phyloP scores from a whole-genome alignment of 108 stramenopile genomes.

The Cyclotella baltica region DNA sequence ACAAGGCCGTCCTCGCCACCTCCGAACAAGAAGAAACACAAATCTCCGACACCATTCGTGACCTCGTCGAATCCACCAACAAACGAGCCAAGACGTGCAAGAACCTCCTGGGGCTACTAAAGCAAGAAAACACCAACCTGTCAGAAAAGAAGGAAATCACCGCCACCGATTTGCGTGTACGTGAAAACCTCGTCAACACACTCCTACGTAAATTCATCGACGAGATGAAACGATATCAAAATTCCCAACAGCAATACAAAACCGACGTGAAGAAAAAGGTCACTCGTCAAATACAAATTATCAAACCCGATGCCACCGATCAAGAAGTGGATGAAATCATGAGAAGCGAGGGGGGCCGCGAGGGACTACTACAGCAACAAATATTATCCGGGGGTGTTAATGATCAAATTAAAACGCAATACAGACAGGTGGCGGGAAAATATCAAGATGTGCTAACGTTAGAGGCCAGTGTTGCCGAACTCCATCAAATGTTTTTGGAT shows the following conservation, averaged over 20 bases:
- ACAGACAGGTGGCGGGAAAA: constrained; percentile 93
- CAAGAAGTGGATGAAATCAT: constrained; percentile 97
- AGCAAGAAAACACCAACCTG: constrained; percentile 84
- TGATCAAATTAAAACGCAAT: constrained; percentile 91
- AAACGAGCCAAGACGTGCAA: constrained; percentile 85
- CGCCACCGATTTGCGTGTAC: constrained; percentile 74
- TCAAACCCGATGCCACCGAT: constrained; percentile 96
- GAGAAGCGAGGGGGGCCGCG: constrained; percentile 89
- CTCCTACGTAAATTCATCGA: constrained; percentile 97
- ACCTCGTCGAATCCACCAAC: constrained; percentile 80
- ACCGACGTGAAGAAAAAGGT: constrained; percentile 96
- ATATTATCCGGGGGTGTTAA: constrained; percentile 91
- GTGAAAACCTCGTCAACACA: constrained; percentile 94
- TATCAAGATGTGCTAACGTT: constrained; percentile 98
- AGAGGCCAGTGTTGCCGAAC: constrained; percentile 94
- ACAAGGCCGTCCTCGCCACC: constrained; percentile 81
- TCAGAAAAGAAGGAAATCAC: constrained; percentile 66
- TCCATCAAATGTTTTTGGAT: constrained; percentile 99
- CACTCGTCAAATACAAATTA: constrained; percentile 93
- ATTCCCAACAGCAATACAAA: constrained; percentile 96
- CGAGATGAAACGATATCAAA: constrained; percentile 97
- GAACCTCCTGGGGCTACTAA: constrained; percentile 76
- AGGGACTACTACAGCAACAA: constrained; percentile 81
- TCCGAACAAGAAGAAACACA: constrained; percentile 79
- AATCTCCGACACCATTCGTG: constrained; percentile 68